These are phyloP conservation scores for Aquanectria penicillioides DNA, from an alignment of 2,329 filamentous ascomycete genomes.

Conservation along the genomic window DNA sequence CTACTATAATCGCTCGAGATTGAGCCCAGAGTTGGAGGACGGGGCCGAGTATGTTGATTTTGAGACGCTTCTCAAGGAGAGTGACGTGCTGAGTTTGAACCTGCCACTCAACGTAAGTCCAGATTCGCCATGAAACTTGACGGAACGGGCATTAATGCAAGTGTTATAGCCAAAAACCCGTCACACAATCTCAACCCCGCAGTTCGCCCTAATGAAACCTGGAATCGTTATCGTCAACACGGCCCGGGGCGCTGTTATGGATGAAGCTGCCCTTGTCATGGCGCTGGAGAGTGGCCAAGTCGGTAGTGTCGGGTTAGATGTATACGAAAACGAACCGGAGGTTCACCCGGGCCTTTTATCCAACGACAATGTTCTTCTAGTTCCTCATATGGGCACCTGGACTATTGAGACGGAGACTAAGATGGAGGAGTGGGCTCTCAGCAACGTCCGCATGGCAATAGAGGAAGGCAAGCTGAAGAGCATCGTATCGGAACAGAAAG, in stretches of 20 bases:
- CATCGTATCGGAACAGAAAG: constrained; percentile 76
- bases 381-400: constrained; percentile 90
- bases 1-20: constrained; percentile 76
- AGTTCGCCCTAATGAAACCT: constrained; percentile 82
- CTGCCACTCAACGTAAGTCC: constrained; percentile 79
- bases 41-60: constrained; percentile 77
- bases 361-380: constrained; percentile 77
- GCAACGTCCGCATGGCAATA: constrained; percentile 73
- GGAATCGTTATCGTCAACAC: constrained; percentile 85
- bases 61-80: constrained; percentile 74
- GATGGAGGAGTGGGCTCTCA: constrained; percentile 82
- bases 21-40: constrained; percentile 65
- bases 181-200: constrained; percentile 76
- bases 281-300: constrained; percentile 78
- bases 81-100: constrained; percentile 84
- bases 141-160: too few relatives aligned
- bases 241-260: constrained; percentile 82
- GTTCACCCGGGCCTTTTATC: constrained; percentile 77
- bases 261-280: constrained; percentile 81
- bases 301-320: constrained; percentile 77
- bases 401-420: constrained; percentile 72
- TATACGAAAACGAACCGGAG: constrained; percentile 83
- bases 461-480: constrained; percentile 71
- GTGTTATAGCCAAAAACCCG: constrained; percentile 70
- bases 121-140: too few relatives aligned